These are phyloP conservation scores for Heritiera fomes DNA, from an alignment of 345 rosid genomes.

Conservation along the genomic window DNA sequence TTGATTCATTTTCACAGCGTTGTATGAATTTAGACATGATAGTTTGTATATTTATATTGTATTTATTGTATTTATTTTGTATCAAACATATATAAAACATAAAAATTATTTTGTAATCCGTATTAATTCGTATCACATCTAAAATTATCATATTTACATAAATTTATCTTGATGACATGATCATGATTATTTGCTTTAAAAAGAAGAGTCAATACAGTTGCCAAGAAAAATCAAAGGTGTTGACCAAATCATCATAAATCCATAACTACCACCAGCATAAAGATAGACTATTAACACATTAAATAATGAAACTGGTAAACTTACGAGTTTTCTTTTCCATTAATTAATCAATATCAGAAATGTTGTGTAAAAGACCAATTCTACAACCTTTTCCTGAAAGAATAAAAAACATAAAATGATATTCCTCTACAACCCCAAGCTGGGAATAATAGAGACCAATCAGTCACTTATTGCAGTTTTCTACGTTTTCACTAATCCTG, in stretches of 20 bases:
- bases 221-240: not conserved
- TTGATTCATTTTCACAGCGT: not conserved
- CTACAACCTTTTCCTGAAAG: constrained; percentile 46
- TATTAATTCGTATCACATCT: too few relatives aligned
- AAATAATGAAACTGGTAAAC: constrained; percentile 4
- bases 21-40: not conserved
- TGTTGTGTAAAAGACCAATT: constrained; percentile 43
- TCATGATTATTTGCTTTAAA: not conserved
- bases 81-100: too few relatives aligned
- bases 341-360: constrained; percentile 59
- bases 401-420: constrained; percentile 40
- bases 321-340: constrained; percentile 30
- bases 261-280: not conserved
- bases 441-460: constrained; percentile 33
- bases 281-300: not conserved
- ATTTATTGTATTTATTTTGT: too few relatives aligned
- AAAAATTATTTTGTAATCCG: too few relatives aligned
- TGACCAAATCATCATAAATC: not conserved
- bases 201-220: not conserved
- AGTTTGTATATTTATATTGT: too few relatives aligned
- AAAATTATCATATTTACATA: too few relatives aligned
- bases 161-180: too few relatives aligned
- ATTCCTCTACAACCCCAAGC: constrained; percentile 38
- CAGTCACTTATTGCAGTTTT: constrained; percentile 41
- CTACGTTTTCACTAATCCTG: constrained; percentile 43